Base-by-base conservation (phyloP, 257 asterid species). In the Solanum ahanhuiri region DNA sequence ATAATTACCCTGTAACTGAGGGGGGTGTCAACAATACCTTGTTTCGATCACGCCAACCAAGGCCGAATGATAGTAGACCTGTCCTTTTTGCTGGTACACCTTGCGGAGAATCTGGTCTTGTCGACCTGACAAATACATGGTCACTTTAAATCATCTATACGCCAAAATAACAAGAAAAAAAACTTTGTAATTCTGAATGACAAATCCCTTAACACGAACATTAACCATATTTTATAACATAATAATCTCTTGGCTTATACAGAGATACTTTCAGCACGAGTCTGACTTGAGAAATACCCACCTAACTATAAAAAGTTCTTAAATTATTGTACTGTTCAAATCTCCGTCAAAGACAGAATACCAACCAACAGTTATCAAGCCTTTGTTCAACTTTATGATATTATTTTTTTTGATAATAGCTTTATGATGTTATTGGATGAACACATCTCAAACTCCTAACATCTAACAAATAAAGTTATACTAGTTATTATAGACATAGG, bases 11-110 rank as follows among this genome's bases (percentile, higher is more conserved):
- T 51, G 23, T 30, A 14, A 63, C 34, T 31, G 43, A 10, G 31
- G 71, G 20, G 17, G 6, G 22, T 34, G n/a, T 30, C 63, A 86
- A n/a, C 15, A 51, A 67, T 92, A 90, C 98, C 96, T 93, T 94
- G 93, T 90, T 93, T 85, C 91, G 88, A 41, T 95, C 98, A 83
- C 97, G 92, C 98, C 98, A 94, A 79, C 96, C 96, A 8, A 95
- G 92, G 81, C 96, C 92, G 45, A 96, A 96, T 1, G 98, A 90
- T 85, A 95, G 96, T 39, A 96, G 81, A 54, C 97, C 93, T 11
- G 90, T 41, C 87, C 85, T 93, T 90, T 90, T 93, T 23, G 66
- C 31, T 7, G 94, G 90, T 60, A 45, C 85, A 23, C 88, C 91
- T 76, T 33, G 88, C 35, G 92, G 87, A 81, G 93, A 91, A 17